Base-by-base conservation (phyloP, 495 filamentous ascomycete genomes). In the Tuber calosporum region DNA sequence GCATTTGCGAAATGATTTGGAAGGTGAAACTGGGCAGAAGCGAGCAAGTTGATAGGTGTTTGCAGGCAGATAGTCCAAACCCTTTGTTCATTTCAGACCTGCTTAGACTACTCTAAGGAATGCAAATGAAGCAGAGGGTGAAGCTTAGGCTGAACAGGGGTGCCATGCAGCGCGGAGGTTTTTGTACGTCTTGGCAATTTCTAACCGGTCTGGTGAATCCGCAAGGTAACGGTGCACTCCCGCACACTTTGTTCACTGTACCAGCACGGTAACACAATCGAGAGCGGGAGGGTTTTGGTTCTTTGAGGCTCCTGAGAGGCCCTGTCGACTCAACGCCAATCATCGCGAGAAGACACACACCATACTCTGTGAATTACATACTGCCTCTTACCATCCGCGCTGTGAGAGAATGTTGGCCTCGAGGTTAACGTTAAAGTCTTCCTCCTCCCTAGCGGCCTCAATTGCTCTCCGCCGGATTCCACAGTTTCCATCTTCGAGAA, bases 391-490 rank as follows among this genome's bases (percentile, higher is more conserved):
- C 53, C 13, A 5, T 5, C 26, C 13, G 26, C 26, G 3, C 26
- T 17, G 11, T 5, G 53, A 62, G 53, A 69, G 34, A 62, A 78
- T 78, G 76, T 26, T 78, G 69, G 67, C 68, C 71, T 78, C 76
- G 43, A 78, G 70, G 66, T 62, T 36, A 7, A 30, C 66, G 39
- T 53, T 78, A 53, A 68, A 70, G 38, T 42, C 37, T 22, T 62
- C 73, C 38, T 30, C 66, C 4, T 20, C 40, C 40, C 48, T 36
- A 22, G 48, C 53, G 7, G 37, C 62, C 1, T 7, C 40, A 68
- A 74, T 68, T 43, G 68, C 67, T 22, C 37, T 78, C 67, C 76
- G 70, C 70, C 76, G 71, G n/a, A 71, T 70, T 36, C 75, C 70
- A 68, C 67, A 70, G 37, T 72, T 34, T 37, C 4, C 13, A 62